Evolutionary conservation across 2,329 filamentous ascomycete species (phyloP).

Genomic region (Dothiorella sarmentorum): DNA sequence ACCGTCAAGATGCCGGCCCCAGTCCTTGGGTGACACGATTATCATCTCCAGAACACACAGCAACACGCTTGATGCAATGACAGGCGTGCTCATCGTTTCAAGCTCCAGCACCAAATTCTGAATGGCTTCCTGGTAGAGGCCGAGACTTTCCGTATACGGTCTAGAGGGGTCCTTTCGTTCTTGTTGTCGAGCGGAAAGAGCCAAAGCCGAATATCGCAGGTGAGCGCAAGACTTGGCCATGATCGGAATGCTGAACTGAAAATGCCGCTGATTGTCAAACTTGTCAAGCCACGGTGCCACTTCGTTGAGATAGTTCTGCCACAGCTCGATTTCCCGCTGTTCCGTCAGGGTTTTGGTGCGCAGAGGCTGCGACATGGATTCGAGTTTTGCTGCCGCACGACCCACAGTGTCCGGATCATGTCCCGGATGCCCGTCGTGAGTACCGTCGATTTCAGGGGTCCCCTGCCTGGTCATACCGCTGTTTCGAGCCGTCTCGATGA

Average conservation of each 20-base stretch:
- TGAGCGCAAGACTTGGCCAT: slow-evolving; percentile 50
- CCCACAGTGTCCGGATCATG: slow-evolving; percentile 1
- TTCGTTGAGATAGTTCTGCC: slow-evolving; percentile 48
- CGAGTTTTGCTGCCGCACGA: slow-evolving; percentile 1
- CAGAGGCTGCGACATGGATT: neutral
- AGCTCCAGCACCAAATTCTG: slow-evolving; percentile 43
- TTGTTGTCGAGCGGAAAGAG: slow-evolving; percentile 54
- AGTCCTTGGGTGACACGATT: slow-evolving; percentile 49
- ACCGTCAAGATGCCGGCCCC: slow-evolving; percentile 55
- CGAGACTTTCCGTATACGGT: slow-evolving; percentile 49
- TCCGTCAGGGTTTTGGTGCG: slow-evolving; percentile 15
- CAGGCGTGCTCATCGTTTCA: slow-evolving; percentile 43
- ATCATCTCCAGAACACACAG: slow-evolving; percentile 50
- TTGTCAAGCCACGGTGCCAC: slow-evolving; percentile 57
- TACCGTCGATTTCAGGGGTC: slow-evolving; percentile 18
- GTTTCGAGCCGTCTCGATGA: slow-evolving; percentile 22
- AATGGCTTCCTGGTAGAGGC: slow-evolving; percentile 55
- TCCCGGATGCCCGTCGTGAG: neutral
- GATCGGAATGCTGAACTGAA: slow-evolving; percentile 50
- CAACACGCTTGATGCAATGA: slow-evolving; percentile 48
- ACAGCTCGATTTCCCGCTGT: slow-evolving; percentile 21
- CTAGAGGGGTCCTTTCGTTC: slow-evolving; percentile 49
- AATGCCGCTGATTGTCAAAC: slow-evolving; percentile 54
- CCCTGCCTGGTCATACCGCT: slow-evolving; percentile 19
- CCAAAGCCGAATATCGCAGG: slow-evolving; percentile 52